Conservation (phyloP, 2,329 filamentous ascomycete genomes). For the Aspergillus versicolor region DNA sequence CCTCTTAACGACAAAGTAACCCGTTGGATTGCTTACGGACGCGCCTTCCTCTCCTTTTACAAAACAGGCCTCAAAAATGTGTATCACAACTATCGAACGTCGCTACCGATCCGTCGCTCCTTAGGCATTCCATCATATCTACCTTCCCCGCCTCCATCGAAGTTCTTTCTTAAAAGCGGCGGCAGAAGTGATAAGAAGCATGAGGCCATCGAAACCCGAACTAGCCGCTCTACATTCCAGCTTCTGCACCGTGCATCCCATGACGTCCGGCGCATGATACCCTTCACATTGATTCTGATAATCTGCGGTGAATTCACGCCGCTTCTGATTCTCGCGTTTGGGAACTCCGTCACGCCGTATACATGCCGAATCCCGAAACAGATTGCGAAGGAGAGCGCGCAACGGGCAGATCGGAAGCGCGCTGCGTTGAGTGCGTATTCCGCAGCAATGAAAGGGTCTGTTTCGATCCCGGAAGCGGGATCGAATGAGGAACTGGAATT, state of each 20-base stretch:
- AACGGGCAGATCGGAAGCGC: slow-evolving; percentile 49
- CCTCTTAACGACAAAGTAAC: slow-evolving; percentile 38
- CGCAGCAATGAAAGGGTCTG: slow-evolving; percentile 15
- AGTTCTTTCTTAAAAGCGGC: background rate
- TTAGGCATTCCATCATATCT: slow-evolving; percentile 33
- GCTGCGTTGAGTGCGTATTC: slow-evolving; percentile 27
- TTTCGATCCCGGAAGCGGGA: slow-evolving; percentile 16
- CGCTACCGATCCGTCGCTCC: slow-evolving; percentile 32
- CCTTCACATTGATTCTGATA: slow-evolving; percentile 73
- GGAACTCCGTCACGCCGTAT: slow-evolving; percentile 68
- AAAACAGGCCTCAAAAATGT: slow-evolving; percentile 78
- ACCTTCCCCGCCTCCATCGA: slow-evolving; percentile 30
- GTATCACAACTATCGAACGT: slow-evolving; percentile 59
- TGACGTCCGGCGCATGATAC: slow-evolving; percentile 74
- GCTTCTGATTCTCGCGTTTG: slow-evolving; percentile 69
- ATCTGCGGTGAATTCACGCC: slow-evolving; percentile 86
- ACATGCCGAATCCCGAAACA: slow-evolving; percentile 82
- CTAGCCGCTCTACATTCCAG: slow-evolving; percentile 69
- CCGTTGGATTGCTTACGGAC: slow-evolving; percentile 56
- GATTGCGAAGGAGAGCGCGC: slow-evolving; percentile 55
- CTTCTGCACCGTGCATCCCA: slow-evolving; percentile 66
- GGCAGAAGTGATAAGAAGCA: background rate
- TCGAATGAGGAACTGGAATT: slow-evolving; percentile 31
- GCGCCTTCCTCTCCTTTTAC: slow-evolving; percentile 82
- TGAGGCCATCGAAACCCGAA: slow-evolving; percentile 3